Conservation (phyloP, 371 early-diverging fungal species). For the Rhizopus sp. region DNA sequence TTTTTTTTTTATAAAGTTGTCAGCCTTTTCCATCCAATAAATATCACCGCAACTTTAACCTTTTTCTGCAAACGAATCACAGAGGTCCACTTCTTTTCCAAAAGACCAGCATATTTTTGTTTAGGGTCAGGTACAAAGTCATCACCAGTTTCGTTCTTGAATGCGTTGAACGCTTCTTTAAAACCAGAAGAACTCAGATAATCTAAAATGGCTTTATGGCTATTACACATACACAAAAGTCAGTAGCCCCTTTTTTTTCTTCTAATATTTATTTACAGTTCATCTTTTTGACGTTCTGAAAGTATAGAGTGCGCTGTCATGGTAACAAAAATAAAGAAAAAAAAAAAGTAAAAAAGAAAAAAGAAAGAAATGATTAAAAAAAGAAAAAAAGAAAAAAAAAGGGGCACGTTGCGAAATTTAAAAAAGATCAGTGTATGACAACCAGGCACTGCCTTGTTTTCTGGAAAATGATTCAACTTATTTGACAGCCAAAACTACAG, state of each 20-base stretch:
- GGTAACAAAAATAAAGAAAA: neutral
- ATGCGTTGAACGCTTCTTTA: constrained; percentile 61
- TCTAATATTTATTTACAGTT: constrained; percentile 18
- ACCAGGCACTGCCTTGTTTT: too few species aligned
- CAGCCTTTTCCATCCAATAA: neutral
- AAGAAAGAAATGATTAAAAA: neutral
- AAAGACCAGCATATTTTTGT: constrained; percentile 75
- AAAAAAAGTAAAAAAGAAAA: constrained; percentile 2
- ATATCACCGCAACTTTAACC: constrained; percentile 31
- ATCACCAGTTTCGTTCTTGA: constrained; percentile 68
- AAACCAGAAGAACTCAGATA: constrained; percentile 77
- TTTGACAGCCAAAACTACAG: too few species aligned
- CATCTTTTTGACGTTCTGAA: constrained; percentile 34
- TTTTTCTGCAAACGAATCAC: constrained; percentile 87
- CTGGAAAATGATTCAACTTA: too few species aligned
- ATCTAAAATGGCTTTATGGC: constrained; percentile 81
- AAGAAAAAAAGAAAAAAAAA: neutral
- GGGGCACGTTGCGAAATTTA: neutral
- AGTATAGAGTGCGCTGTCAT: constrained; percentile 49
- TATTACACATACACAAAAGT: constrained; percentile 19
- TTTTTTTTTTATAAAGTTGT: neutral
- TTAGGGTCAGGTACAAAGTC: constrained; percentile 74
- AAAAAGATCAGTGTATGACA: too few species aligned
- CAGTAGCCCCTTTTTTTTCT: neutral
- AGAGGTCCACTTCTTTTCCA: constrained; percentile 94